Base-by-base conservation (phyloP, 352 stramenopile genomes). In the Aphanomyces stellatus region DNA sequence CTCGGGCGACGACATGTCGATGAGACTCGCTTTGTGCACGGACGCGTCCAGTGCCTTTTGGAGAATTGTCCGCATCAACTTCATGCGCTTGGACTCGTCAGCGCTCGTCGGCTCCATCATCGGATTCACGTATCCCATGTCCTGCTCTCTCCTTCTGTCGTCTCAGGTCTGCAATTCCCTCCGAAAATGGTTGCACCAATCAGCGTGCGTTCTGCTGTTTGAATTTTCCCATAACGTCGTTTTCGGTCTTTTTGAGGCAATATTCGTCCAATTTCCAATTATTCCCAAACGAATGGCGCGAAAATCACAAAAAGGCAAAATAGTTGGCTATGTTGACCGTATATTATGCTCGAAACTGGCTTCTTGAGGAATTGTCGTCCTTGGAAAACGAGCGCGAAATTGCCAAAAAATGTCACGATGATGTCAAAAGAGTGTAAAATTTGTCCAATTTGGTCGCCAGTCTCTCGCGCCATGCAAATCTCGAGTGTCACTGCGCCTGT, bases 21-120 rank as follows among this genome's bases (percentile, higher is more conserved):
- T 40, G 27, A 48, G 31, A 51, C 59, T 65, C 8, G 59, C 59
- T 57, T 65, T 48, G 30, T 51, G 34, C 8, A 65, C 41, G 10
- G 59, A 65, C 3, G 59, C 25, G 28, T 65, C 59, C 3, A 65
- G 31, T 8, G 59, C 59, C 46, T 65, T 65, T 19, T 48, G 59
- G 31, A 65, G 59, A 30, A 65, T 65, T 24, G 59, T 35, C 11
- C 41, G 59, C 30, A 65, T 22, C 11, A 65, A 15, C 37, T 65
- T 31, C 35, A 51, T 65, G 0, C 59, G 59, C 59, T 65, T 65
- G 30, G 59, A 19, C 33, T 65, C 59, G 15, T 40, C 37, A 4
- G 19, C 53, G 17, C 7, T 53, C 46, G 35, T 22, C 2, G 59
- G 25, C 25, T 7, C 17, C 46, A 53, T 22, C 37, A 17, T 13